Evolutionary conservation across 352 stramenopile genomes (phyloP).

Genomic region (Pythium rhizo-oryzae): DNA sequence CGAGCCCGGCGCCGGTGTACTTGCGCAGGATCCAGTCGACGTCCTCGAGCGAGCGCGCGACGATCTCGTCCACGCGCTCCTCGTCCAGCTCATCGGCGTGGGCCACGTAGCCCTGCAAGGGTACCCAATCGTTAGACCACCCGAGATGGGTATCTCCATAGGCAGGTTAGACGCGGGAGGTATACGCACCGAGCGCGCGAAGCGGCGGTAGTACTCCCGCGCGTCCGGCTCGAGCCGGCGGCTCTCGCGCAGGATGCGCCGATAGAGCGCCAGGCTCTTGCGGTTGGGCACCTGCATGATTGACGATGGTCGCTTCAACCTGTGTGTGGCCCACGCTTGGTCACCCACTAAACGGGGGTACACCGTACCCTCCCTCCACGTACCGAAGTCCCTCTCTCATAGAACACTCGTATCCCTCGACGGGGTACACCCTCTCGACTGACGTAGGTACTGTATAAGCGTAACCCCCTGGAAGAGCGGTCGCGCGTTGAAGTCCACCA

Average conservation of each 20-base stretch:
- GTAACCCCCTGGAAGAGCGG: not conserved
- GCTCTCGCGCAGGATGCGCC: conserved; percentile 47
- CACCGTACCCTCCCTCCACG: no score
- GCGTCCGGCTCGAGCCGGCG: conserved; percentile 42
- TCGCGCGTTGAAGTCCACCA: conserved; percentile 18
- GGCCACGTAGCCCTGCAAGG: conserved; percentile 36
- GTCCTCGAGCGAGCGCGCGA: conserved; percentile 40
- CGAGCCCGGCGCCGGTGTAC: conserved; percentile 32
- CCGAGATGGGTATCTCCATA: not conserved
- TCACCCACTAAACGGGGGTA: no score
- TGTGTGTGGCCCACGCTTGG: no score
- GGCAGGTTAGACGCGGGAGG: not conserved
- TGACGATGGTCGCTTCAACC: no score
- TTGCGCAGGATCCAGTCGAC: conserved; percentile 55
- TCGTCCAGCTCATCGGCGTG: conserved; percentile 42
- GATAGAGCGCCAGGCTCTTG: conserved; percentile 43
- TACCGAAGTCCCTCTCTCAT: no score
- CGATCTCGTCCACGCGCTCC: conserved; percentile 38
- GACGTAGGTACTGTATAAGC: no score
- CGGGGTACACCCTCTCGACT: no score
- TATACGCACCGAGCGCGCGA: conserved; percentile 40
- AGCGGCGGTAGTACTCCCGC: conserved; percentile 49
- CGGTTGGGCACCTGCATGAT: conserved; percentile 18
- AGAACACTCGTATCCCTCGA: no score
- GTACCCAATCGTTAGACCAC: not conserved